Conservation (phyloP, 2,329 filamentous ascomycete genomes). For the Fusarium nelsonii region DNA sequence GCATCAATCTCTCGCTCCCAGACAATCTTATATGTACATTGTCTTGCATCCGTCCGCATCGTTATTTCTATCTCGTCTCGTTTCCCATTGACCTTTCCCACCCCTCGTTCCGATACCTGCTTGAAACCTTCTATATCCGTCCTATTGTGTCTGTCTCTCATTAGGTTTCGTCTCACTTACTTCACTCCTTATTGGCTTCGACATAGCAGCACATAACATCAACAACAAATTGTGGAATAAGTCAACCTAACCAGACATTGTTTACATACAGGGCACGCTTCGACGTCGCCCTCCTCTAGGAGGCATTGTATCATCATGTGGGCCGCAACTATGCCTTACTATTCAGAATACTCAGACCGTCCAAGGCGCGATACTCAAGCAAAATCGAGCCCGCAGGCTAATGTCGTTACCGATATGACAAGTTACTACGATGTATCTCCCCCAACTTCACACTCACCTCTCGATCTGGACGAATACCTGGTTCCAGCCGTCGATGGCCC, state of each 20-base stretch:
- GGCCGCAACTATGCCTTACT: slow-evolving; percentile 46
- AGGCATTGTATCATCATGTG: slow-evolving; percentile 45
- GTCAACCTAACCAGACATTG: slow-evolving; percentile 25
- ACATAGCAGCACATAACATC: slow-evolving; percentile 9
- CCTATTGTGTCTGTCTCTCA: slow-evolving; percentile 19
- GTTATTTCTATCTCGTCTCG: slow-evolving; percentile 27
- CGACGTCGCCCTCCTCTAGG: slow-evolving; percentile 47
- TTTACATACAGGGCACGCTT: slow-evolving; percentile 49
- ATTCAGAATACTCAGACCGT: slow-evolving; percentile 45
- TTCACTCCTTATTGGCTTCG: slow-evolving; percentile 20
- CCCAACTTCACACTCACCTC: slow-evolving; percentile 32
- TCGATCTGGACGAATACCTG: slow-evolving; percentile 59
- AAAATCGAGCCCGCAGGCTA: slow-evolving; percentile 26
- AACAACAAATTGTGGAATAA: slow-evolving; percentile 42
- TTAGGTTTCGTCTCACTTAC: slow-evolving; percentile 12
- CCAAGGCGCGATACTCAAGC: slow-evolving; percentile 36
- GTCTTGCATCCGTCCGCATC: slow-evolving; percentile 38
- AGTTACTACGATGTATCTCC: slow-evolving; percentile 33
- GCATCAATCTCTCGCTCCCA: slow-evolving; percentile 49
- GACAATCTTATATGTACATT: slow-evolving; percentile 44
- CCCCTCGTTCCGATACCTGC: slow-evolving; percentile 35
- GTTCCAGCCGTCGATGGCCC: slow-evolving; percentile 71
- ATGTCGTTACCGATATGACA: slow-evolving; percentile 22
- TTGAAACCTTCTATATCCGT: slow-evolving; percentile 30
- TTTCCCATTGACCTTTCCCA: slow-evolving; percentile 31